Evolutionary conservation across 345 rosid species (phyloP).

Genomic region (Lepidium sativum): DNA sequence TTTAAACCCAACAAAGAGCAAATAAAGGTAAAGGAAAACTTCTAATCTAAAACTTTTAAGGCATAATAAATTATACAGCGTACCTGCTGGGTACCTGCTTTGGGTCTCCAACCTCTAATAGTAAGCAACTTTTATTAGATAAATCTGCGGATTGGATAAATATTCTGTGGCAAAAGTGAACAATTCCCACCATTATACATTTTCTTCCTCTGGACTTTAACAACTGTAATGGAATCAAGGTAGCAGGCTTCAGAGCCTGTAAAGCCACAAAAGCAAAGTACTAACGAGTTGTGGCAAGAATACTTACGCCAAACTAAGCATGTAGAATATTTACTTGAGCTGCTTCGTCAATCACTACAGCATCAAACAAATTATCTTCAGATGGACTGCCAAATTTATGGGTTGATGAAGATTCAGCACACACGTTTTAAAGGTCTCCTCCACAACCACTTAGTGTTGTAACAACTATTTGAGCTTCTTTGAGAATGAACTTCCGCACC

Average conservation of each 20-base stretch:
- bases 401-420: constrained; percentile 71
- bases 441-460: constrained; percentile 97
- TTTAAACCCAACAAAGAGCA: not conserved
- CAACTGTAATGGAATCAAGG: constrained; percentile 92
- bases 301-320: constrained; percentile 17
- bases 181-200: constrained; percentile 70
- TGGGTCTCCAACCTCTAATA: constrained; percentile 86
- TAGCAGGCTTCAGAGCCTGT: constrained; percentile 98
- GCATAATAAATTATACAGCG: constrained; percentile 1
- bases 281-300: constrained; percentile 6
- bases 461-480: constrained; percentile 92
- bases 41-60: no score
- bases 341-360: constrained; percentile 93
- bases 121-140: not conserved
- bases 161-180: not conserved
- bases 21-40: not conserved
- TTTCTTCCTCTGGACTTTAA: constrained; percentile 77
- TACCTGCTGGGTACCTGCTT: constrained; percentile 95
- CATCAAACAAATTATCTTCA: constrained; percentile 81
- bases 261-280: constrained; percentile 15
- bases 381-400: constrained; percentile 65
- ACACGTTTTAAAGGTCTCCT: constrained; percentile 89
- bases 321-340: constrained; percentile 57
- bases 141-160: not conserved
- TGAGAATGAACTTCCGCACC: constrained; percentile 67